These are phyloP conservation scores for Rubroboletus satanas DNA, from an alignment of 768 basidiomycete genomes.

Conservation along the genomic window DNA sequence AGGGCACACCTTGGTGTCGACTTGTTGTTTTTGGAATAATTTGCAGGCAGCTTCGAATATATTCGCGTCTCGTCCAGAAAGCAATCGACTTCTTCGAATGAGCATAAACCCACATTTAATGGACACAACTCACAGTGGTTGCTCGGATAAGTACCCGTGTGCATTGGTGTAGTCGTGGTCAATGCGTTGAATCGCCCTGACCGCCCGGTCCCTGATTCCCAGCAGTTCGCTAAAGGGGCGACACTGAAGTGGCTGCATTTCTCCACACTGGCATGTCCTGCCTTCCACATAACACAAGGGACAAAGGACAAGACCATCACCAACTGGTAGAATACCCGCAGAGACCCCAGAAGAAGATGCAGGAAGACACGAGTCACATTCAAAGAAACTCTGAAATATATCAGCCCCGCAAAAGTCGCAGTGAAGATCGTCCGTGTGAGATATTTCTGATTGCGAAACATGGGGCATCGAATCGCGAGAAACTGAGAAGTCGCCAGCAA, in stretches of 20 bases:
- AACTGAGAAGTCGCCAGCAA: constrained; percentile 42
- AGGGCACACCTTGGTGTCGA: constrained; percentile 12
- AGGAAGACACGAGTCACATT: constrained; percentile 52
- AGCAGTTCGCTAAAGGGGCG: constrained; percentile 48
- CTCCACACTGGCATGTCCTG: constrained; percentile 59
- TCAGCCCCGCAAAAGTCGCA: constrained; percentile 84
- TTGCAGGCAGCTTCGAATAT: constrained; percentile 34
- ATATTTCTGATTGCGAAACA: constrained; percentile 22
- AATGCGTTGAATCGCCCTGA: constrained; percentile 23
- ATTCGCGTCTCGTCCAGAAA: constrained; percentile 23
- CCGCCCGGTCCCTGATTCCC: constrained; percentile 38
- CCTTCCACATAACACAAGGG: constrained; percentile 75
- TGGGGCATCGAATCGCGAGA: constrained; percentile 31
- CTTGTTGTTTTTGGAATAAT: constrained; percentile 19
- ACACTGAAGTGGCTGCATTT: constrained; percentile 61
- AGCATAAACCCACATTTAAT: constrained; percentile 4
- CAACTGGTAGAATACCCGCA: constrained; percentile 22
- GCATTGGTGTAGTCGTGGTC: constrained; percentile 8
- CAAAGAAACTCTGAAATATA: constrained; percentile 78
- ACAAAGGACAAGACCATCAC: constrained; percentile 55
- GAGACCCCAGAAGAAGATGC: constrained; percentile 11
- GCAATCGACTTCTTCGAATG: constrained; percentile 18
- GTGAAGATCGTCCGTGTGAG: constrained; percentile 31
- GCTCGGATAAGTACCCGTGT: constrained; percentile 13
- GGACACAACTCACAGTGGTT: constrained; percentile 20